A percentile compares a stretch with the other conserved stretches of the same genome.
These are phyloP conservation scores for Skeletonema grethae DNA, from an alignment of 108 stramenopile species.

Conservation along the genomic window DNA sequence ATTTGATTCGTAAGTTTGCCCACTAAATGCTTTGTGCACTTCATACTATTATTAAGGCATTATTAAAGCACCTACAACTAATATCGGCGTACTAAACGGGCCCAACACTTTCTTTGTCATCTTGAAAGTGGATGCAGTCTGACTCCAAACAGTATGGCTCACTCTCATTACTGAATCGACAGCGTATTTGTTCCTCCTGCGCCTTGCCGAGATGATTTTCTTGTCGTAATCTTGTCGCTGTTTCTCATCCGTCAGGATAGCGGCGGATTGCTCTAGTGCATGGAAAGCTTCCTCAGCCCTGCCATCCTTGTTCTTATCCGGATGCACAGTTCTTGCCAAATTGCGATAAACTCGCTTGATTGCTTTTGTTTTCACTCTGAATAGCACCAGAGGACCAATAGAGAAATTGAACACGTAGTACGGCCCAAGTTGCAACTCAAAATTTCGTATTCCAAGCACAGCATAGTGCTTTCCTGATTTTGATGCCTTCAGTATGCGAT, in stretches of 20 bases:
- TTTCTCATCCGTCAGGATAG: slow-evolving; percentile 61
- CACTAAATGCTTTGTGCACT: not conserved
- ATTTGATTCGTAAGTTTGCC: not conserved
- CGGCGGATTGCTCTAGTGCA: slow-evolving; percentile 70
- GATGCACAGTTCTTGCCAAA: slow-evolving; percentile 50
- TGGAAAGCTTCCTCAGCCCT: slow-evolving; percentile 85
- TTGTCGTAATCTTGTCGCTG: slow-evolving; percentile 66
- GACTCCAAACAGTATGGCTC: slow-evolving; percentile 14
- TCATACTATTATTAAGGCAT: slow-evolving; percentile 9
- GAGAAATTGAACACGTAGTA: slow-evolving; percentile 35
- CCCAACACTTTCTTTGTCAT: slow-evolving; percentile 49
- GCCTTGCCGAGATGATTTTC: slow-evolving; percentile 28
- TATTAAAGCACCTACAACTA: slow-evolving; percentile 57
- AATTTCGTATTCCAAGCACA: slow-evolving; percentile 73
- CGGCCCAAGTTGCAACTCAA: slow-evolving; percentile 58
- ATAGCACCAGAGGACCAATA: slow-evolving; percentile 32
- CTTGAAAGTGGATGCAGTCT: slow-evolving; percentile 19
- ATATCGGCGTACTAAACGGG: slow-evolving; percentile 66
- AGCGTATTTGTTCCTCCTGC: slow-evolving; percentile 35
- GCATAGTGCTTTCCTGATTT: slow-evolving; percentile 60
- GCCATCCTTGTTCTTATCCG: slow-evolving; percentile 68
- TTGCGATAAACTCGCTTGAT: slow-evolving; percentile 57
- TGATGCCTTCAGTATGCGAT: slow-evolving; percentile 53
- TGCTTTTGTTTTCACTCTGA: slow-evolving; percentile 36
- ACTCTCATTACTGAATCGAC: slow-evolving; percentile 24